Conservation (phyloP, 2,329 filamentous ascomycete genomes). For the Nemania sp. region DNA sequence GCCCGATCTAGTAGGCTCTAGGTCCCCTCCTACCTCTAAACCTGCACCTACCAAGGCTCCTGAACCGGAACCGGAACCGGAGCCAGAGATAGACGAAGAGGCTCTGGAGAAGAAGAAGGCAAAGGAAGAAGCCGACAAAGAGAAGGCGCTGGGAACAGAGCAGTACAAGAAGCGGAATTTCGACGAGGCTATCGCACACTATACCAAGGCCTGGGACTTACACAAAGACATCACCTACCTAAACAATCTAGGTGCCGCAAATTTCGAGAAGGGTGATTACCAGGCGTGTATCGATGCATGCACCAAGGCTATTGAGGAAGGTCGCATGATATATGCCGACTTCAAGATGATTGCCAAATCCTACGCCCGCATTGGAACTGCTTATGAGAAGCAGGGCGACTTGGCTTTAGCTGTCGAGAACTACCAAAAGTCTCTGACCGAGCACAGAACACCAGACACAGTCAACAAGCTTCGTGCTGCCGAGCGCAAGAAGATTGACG, state of each 20-base stretch:
- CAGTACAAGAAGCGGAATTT: conserved; percentile 99
- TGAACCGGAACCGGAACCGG: conserved; percentile 64
- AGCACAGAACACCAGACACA: conserved; percentile 94
- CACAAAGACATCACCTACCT: conserved; percentile 97
- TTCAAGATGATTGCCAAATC: conserved; percentile 99
- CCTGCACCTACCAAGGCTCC: conserved; percentile 51
- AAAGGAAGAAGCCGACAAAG: conserved; percentile 88
- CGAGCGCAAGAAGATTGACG: conserved; percentile 82
- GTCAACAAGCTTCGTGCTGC: conserved; percentile 88
- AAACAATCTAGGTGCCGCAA: conserved; percentile 91
- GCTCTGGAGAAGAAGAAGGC: conserved; percentile 81
- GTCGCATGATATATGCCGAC: conserved; percentile 85
- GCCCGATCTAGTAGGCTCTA: conserved; percentile 61
- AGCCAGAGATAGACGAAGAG: conserved; percentile 78
- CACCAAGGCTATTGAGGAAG: conserved; percentile 85
- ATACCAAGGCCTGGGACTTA: conserved; percentile 90
- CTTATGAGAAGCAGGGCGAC: conserved; percentile 89
- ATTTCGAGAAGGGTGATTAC: conserved; percentile 96
- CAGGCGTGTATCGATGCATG: conserved; percentile 84
- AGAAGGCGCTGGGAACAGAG: conserved; percentile 92
- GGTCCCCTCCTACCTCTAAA: conserved; percentile 55
- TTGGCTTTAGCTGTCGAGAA: conserved; percentile 78
- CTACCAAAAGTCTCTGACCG: conserved; percentile 92
- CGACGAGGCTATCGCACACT: conserved; percentile 91
- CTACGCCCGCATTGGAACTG: conserved; percentile 92